Evolutionary conservation across 2,329 filamentous ascomycete species (phyloP), one percentile per base, ranked within the genome.

Genomic region (Ramularia endophylla): DNA sequence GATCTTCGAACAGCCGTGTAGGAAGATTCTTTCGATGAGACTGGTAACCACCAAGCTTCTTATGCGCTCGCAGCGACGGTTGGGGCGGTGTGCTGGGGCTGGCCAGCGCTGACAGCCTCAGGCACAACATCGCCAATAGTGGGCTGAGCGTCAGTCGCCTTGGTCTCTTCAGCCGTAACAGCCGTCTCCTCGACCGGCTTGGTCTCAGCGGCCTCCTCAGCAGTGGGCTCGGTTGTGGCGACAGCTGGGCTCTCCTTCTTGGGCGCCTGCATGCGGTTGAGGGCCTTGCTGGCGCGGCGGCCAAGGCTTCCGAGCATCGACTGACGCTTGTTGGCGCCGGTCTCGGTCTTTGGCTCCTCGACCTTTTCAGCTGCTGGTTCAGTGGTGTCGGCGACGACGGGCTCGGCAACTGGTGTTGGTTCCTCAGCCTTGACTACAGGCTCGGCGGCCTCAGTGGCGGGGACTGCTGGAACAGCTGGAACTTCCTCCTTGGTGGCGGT

Each of bases 261-360:
- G 18, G 57, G 53, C 19, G 48, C 37, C 41, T 56, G 48, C 13
- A 60, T 54, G 44, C 56, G 49, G 47, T 55, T 57, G 39, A 58
- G 31, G 20, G 52, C 54, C 57, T 61, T 61, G 55, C 58, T 61
- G 40, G 59, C 59, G 46, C 59, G 58, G 34, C 59, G 58, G 25
- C 58, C 57, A 31, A 62, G 52, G 51, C 48, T 53, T 39, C 55
- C 54, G 43, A 62, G 53, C 36, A 61, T 47, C 17, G 57, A 60
- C 40, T 55, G 50, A 41, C 59, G 59, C 56, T 59, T 60, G 52
- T 57, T 51, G 25, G 53, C 43, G 38, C 47, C 52, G 37, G 50
- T 48, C 36, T 48, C 48, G 17, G 50, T 44, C 38, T 48, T 46
- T 9, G 49, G 37, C 44, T 52, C 51, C 44, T 54, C 49, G 28